Base-by-base conservation (phyloP, 805 yeast species). In the Candida gorgasii region DNA sequence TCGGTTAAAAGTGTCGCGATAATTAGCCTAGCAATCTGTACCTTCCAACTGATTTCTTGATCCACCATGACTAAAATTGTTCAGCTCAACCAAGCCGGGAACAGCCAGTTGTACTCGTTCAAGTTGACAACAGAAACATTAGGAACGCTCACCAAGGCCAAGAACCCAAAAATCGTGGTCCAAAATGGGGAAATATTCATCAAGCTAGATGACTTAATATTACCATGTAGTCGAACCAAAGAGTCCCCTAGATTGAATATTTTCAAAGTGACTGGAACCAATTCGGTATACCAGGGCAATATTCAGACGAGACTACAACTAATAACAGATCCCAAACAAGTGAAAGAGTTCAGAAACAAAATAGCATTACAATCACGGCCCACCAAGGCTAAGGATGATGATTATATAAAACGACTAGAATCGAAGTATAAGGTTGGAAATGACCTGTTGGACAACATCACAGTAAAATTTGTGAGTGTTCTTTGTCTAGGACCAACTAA, bases 401-500 rank as follows among this genome's bases (percentile, higher is more conserved):
- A 34, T 22, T 34, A 34, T 23, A 34, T 34, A 22, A 34, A 11
- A 6, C 18, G 16, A 14, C 22, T 34, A 34, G 37, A 34, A 13
- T 19, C 13, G 18, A 24, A 8, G 12, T 54, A 45, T 38, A 24
- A 42, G 12, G 45, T 47, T 13, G 16, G 36, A 13, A 22, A 31
- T 9, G 52, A 50, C 20, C 17, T 48, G 17, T 28, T 44, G 12
- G 13, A 39, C 1, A 47, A 42, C 9, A 24, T 30, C 5, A 22
- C 46, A 4, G 29, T 40, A 13, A 68, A 73, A 39, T 60, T 77
- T 28, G 51, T 75, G 16, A 74, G 73, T 47, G 55, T 72, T 18
- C 51, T 78, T 27, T 78, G 82, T 1, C 54, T 77, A 31, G 82
- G 79, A 1, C 80, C 82, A 2, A 55, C 61, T 13, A 53, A 75